A percentile compares a stretch with the other conserved stretches of the same genome.
Conservation (phyloP, 371 early-diverging fungal species). For the Rhizomucor pusillus region DNA sequence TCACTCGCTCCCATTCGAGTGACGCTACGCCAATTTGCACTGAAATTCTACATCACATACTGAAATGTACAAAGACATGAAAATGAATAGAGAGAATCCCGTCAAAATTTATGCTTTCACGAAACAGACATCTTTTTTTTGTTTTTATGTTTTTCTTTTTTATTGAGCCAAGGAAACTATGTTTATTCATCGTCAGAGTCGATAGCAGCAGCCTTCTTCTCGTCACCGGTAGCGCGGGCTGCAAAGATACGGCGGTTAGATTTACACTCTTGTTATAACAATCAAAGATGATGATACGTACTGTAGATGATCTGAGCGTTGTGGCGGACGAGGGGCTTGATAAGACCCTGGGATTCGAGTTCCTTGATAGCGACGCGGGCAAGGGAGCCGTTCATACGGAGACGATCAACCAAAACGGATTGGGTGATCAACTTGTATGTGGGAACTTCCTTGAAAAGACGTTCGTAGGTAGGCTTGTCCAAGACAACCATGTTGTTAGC, state of each 20-base stretch:
- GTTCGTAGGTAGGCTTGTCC: constrained; percentile 88
- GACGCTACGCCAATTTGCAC: constrained; percentile 19
- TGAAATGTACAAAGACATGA: neutral
- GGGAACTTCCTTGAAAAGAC: constrained; percentile 98
- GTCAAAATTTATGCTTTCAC: neutral
- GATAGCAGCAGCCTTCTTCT: constrained; percentile 47
- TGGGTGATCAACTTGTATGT: constrained; percentile 98
- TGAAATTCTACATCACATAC: constrained; percentile 3
- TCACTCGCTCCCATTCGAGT: neutral
- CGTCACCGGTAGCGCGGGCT: constrained; percentile 80
- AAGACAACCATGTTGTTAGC: constrained; percentile 95
- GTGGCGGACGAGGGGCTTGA: constrained; percentile 87
- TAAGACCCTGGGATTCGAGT: constrained; percentile 88
- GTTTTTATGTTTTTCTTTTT: constrained; percentile 3
- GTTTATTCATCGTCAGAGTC: constrained; percentile 32
- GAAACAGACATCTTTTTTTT: constrained; percentile 1
- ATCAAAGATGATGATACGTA: constrained; percentile 11
- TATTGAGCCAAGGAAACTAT: neutral
- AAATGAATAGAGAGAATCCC: neutral
- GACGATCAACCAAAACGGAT: constrained; percentile 97
- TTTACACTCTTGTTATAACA: neutral
- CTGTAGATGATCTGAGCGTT: constrained; percentile 95
- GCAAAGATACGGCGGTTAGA: neutral
- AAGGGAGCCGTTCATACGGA: constrained; percentile 95
- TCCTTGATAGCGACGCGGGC: constrained; percentile 95